Conservation (phyloP, 2,329 filamentous ascomycete species). For the Elsinoe ampelina region DNA sequence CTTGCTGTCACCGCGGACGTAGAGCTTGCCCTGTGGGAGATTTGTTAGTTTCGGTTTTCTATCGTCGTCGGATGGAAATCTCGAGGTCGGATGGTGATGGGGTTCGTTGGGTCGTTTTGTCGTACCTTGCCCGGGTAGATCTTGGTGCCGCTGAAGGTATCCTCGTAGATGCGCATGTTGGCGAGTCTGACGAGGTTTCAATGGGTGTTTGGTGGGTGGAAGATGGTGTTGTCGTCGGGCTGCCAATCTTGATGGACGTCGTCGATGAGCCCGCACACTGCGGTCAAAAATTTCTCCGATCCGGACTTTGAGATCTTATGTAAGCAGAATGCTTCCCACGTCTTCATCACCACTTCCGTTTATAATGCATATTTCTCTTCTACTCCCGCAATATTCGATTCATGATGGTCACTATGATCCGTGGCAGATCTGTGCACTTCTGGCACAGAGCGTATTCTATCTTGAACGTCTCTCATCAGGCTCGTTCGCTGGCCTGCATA, state of each 20-base stretch:
- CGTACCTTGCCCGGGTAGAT: constrained; percentile 74
- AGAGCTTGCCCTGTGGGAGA: constrained; percentile 82
- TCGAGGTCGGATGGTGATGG: constrained; percentile 10
- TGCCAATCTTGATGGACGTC: constrained; percentile 10
- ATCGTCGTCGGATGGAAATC: constrained; percentile 5
- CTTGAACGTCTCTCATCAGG: no score
- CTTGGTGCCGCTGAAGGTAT: constrained; percentile 67
- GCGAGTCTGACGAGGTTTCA: constrained; percentile 28
- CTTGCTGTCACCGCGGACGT: constrained; percentile 99
- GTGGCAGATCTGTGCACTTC: no score
- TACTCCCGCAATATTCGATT: no score
- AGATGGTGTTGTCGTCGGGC: constrained; percentile 5
- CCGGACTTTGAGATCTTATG: background rate
- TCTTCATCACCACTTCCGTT: background rate
- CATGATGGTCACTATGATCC: no score
- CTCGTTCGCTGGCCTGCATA: background rate
- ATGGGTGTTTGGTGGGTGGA: constrained; percentile 4
- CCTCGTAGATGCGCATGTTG: constrained; percentile 70
- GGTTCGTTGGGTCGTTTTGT: constrained; percentile 16
- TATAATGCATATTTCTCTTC: background rate
- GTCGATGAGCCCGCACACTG: constrained; percentile 9
- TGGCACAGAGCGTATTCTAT: no score
- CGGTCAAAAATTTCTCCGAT: constrained; percentile 12
- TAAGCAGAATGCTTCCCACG: background rate
- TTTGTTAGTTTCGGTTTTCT: constrained; percentile 14